These are phyloP conservation scores for Pythium dissotocum DNA, from an alignment of 352 stramenopile genomes.

Conservation along the genomic window DNA sequence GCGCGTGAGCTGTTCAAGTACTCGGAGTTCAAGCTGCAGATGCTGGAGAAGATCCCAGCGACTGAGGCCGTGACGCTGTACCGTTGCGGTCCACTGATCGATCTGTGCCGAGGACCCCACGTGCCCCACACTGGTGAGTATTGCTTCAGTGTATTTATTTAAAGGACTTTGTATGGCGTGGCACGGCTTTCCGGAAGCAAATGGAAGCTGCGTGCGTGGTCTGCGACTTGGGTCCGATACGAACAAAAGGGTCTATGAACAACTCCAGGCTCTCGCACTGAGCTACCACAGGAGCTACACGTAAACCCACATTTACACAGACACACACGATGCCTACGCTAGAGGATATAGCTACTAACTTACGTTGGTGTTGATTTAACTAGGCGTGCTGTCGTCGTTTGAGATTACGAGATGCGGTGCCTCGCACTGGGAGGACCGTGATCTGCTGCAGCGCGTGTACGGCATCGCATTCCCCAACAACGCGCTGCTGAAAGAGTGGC, in stretches of 20 bases:
- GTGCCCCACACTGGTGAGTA: slow-evolving; percentile 91
- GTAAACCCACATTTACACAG: slow-evolving; percentile 55
- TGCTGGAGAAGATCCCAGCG: slow-evolving; percentile 94
- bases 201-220: not conserved
- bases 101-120: slow-evolving; percentile 96
- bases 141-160: slow-evolving; percentile 19
- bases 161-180: slow-evolving; percentile 25
- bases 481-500: slow-evolving; percentile 84
- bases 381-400: slow-evolving; percentile 92
- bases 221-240: slow-evolving; percentile 48
- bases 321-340: no score
- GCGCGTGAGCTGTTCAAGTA: slow-evolving; percentile 91
- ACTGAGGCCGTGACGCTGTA: slow-evolving; percentile 96
- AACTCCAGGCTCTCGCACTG: slow-evolving; percentile 77
- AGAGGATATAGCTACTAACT: not conserved
- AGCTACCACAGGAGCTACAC: slow-evolving; percentile 73
- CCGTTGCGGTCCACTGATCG: slow-evolving; percentile 96
- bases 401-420: slow-evolving; percentile 93
- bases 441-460: slow-evolving; percentile 96
- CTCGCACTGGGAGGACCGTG: slow-evolving; percentile 91
- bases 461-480: slow-evolving; percentile 95
- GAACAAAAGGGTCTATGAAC: slow-evolving; percentile 38
- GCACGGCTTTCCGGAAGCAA: not conserved
- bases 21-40: slow-evolving; percentile 97
- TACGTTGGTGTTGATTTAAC: not conserved